Conservation (phyloP, 2,329 filamentous ascomycete genomes). For the Fusarium poae region DNA sequence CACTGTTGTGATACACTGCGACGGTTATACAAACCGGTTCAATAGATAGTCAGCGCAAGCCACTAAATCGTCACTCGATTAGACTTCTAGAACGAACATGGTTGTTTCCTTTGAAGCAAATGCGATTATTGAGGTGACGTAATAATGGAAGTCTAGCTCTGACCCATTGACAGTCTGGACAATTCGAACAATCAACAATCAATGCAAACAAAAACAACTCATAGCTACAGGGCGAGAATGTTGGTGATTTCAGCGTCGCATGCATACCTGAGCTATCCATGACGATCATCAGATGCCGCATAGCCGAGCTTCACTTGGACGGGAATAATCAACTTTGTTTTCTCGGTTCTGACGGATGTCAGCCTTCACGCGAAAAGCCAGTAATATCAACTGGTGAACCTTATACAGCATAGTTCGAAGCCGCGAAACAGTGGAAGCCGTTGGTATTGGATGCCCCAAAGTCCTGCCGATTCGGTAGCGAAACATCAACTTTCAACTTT, state of each 20-base stretch:
- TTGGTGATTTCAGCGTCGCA: neutral
- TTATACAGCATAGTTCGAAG: slow-evolving; percentile 4
- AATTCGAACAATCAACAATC: neutral
- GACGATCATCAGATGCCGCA: slow-evolving; percentile 14
- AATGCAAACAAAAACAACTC: neutral
- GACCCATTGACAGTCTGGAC: neutral
- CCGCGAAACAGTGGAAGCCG: neutral
- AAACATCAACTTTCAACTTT: neutral
- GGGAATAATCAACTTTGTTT: slow-evolving; percentile 14
- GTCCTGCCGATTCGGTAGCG: slow-evolving; percentile 10
- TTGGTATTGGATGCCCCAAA: neutral
- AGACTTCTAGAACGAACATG: slow-evolving; percentile 7
- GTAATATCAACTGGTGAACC: neutral
- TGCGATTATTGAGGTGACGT: slow-evolving; percentile 3
- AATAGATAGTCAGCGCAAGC: neutral
- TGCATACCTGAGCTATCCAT: slow-evolving; percentile 7
- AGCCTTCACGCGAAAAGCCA: slow-evolving; percentile 1
- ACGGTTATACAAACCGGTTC: neutral
- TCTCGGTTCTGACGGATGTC: slow-evolving; percentile 34
- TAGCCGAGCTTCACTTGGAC: slow-evolving; percentile 9
- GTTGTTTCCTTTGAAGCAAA: neutral
- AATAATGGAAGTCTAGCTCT: neutral
- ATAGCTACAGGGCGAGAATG: neutral
- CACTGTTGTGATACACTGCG: neutral
- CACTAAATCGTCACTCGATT: neutral